Evolutionary conservation across 2,329 filamentous ascomycete species (phyloP).

Genomic region (Neodidymelliopsis sp.): DNA sequence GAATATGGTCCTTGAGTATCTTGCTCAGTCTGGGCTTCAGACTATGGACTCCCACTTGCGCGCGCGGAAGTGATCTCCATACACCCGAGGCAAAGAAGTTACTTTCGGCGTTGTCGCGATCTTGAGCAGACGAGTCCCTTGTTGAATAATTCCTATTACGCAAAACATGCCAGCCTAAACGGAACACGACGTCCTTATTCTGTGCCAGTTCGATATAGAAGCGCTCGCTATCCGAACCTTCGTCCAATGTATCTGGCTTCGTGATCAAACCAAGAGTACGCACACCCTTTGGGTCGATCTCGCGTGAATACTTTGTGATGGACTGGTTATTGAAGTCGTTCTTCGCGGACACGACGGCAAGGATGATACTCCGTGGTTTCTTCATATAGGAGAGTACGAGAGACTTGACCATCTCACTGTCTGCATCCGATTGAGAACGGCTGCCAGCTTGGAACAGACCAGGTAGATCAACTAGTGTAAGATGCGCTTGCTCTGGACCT

Average conservation of each 20-base stretch:
- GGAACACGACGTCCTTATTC: constrained; percentile 50
- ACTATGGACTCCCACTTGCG: constrained; percentile 27
- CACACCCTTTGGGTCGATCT: constrained; percentile 54
- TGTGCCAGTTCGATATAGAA: constrained; percentile 48
- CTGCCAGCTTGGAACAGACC: constrained; percentile 48
- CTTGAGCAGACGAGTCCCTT: constrained; percentile 31
- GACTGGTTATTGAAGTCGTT: constrained; percentile 63
- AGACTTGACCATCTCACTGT: constrained; percentile 40
- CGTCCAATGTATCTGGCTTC: constrained; percentile 58
- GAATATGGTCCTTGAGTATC: constrained; percentile 31
- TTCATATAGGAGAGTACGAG: constrained; percentile 64
- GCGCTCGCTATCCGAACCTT: constrained; percentile 51
- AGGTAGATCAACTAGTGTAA: constrained; percentile 48
- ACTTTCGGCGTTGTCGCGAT: constrained; percentile 50
- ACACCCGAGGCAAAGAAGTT: constrained; percentile 43
- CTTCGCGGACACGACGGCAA: constrained; percentile 56
- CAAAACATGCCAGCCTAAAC: constrained; percentile 62
- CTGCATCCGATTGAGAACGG: constrained; percentile 41
- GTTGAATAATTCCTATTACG: constrained; percentile 53
- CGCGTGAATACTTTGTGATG: constrained; percentile 59
- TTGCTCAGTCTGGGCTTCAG: constrained; percentile 31
- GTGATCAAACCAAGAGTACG: constrained; percentile 66
- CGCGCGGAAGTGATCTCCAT: constrained; percentile 48
- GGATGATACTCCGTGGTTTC: constrained; percentile 65
- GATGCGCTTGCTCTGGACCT: constrained; percentile 29